These are phyloP conservation scores for Carex scoparia DNA, from an alignment of 176 grass and related monocot genomes.

Conservation along the genomic window DNA sequence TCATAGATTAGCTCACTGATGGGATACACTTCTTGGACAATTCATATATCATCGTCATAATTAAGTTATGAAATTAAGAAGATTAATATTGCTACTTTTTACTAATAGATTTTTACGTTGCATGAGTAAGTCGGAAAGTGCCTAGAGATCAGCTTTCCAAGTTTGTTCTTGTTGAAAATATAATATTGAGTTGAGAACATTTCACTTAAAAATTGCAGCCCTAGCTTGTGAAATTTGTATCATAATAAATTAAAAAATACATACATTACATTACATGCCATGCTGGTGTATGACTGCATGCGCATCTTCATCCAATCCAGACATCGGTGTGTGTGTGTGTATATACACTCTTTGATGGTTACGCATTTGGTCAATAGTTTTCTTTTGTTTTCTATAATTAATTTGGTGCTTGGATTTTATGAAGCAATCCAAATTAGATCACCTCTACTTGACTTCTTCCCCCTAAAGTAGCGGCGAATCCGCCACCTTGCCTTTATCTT, in stretches of 20 bases:
- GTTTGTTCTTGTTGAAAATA: too few species aligned
- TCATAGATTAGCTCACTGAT: too few species aligned
- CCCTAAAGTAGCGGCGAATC: neutral
- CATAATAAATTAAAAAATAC: neutral
- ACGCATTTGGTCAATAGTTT: slow-evolving; percentile 4
- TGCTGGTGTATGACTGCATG: neutral
- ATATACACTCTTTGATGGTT: neutral
- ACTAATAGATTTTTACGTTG: neutral
- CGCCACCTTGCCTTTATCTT: neutral
- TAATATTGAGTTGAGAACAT: neutral
- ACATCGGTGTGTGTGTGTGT: neutral
- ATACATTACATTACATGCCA: neutral
- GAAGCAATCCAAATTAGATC: slow-evolving; percentile 9
- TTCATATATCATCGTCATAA: too few species aligned
- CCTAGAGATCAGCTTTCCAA: too few species aligned
- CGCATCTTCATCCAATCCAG: neutral
- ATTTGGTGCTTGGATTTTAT: neutral
- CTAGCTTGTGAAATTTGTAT: neutral
- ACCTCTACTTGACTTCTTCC: neutral
- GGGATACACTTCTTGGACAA: too few species aligned
- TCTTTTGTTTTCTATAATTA: neutral
- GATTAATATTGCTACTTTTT: neutral
- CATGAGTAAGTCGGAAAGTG: neutral
- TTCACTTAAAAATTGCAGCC: neutral
- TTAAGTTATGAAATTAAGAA: too few species aligned